A percentile compares a stretch with the other conserved stretches of the same genome.
phyloP scores from a whole-genome alignment of 306 rosid species.

The barrel medic (Medicago truncatula) region DNA sequence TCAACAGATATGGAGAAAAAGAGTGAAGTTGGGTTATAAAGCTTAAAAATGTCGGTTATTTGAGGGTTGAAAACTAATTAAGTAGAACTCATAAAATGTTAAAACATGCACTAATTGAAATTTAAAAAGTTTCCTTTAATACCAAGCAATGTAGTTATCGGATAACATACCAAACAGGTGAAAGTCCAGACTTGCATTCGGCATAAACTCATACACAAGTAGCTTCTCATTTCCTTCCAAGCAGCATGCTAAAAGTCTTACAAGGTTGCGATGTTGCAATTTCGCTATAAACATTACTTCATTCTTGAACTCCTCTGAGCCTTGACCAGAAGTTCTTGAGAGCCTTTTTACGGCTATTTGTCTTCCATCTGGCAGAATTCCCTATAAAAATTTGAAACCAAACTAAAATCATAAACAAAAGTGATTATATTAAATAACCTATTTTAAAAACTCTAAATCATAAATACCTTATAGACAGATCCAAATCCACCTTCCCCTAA shows the following conservation, averaged over 20 bases:
- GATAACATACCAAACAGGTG: slow-evolving; percentile 55
- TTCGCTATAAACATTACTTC: slow-evolving; percentile 63
- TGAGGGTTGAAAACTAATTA: no score
- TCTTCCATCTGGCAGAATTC: slow-evolving; percentile 57
- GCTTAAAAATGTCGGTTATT: no score
- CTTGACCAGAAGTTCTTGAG: slow-evolving; percentile 61
- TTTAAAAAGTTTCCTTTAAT: not conserved
- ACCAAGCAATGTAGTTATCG: not conserved
- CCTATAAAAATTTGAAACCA: slow-evolving; percentile 36
- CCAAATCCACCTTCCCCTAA: slow-evolving; percentile 71
- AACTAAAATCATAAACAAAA: not conserved
- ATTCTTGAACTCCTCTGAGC: slow-evolving; percentile 63
- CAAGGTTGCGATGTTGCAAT: slow-evolving; percentile 71
- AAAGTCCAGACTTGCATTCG: slow-evolving; percentile 56
- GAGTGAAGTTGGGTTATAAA: no score
- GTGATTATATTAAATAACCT: not conserved
- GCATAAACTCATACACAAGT: slow-evolving; percentile 67
- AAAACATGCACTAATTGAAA: no score
- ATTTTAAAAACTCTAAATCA: not conserved
- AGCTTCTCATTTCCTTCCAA: slow-evolving; percentile 62
- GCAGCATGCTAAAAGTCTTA: slow-evolving; percentile 66
- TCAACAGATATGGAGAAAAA: no score
- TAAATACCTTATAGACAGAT: slow-evolving; percentile 45
- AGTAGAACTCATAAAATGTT: not conserved
- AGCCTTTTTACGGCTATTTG: slow-evolving; percentile 71